These are phyloP conservation scores for Candida takata DNA, from an alignment of 805 yeast species.

Conservation along the genomic window DNA sequence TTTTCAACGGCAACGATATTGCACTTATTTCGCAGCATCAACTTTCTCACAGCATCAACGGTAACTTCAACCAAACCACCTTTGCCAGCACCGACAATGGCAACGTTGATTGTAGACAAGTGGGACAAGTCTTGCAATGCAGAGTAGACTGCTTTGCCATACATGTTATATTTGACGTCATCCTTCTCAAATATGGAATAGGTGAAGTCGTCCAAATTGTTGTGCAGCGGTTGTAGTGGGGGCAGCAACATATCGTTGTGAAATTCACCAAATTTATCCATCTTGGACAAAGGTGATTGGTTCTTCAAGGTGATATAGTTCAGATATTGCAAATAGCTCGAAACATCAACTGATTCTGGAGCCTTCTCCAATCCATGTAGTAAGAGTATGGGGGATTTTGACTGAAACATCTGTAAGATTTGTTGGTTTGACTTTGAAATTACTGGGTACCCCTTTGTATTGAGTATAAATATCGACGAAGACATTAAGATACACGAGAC, in stretches of 20 bases:
- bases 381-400: conserved; percentile 35
- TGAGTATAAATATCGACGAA: conserved; percentile 48
- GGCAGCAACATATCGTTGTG: conserved; percentile 26
- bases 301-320: conserved; percentile 32
- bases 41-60: conserved; percentile 32
- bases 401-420: conserved; percentile 37
- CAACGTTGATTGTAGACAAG: conserved; percentile 29
- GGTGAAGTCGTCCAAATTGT: conserved; percentile 48
- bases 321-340: conserved; percentile 36
- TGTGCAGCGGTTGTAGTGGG: conserved; percentile 70
- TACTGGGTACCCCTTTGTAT: conserved; percentile 59
- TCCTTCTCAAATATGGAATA: conserved; percentile 73
- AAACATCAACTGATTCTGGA: conserved; percentile 26
- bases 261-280: conserved; percentile 27
- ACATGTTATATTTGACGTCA: conserved; percentile 56
- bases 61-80: conserved; percentile 69
- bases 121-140: conserved; percentile 21
- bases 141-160: conserved; percentile 26
- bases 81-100: conserved; percentile 82
- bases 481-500: conserved; percentile 50
- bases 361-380: conserved; percentile 49
- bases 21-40: conserved; percentile 20
- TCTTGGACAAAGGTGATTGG: conserved; percentile 23
- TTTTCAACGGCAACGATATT: conserved; percentile 64
- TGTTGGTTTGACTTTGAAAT: conserved; percentile 50